Evolutionary conservation across 495 filamentous ascomycete species (phyloP).

Genomic region (Lineolata rhizophorae): DNA sequence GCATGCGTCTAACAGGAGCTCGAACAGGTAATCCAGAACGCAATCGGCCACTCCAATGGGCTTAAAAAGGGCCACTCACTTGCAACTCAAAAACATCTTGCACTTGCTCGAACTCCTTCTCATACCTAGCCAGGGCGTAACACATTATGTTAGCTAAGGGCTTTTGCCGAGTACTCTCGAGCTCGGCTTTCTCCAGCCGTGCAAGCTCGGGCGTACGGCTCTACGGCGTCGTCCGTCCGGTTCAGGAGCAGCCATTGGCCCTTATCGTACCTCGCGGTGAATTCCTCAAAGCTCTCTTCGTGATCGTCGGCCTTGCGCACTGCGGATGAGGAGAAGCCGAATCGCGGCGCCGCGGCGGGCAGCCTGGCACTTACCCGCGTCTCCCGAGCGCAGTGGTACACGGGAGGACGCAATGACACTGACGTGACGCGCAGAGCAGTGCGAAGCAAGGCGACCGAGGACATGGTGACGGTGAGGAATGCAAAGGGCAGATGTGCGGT

Average conservation of each 20-base stretch:
- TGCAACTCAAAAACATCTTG: constrained; percentile 99
- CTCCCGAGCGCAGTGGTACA: no score
- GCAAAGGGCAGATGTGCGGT: no score
- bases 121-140: constrained; percentile 40
- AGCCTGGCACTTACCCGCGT: no score
- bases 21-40: no score
- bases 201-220: no score
- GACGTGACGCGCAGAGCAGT: no score
- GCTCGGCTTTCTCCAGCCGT: background rate
- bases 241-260: background rate
- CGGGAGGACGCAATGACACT: no score
- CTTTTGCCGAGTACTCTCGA: constrained; percentile 1
- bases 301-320: constrained; percentile 2
- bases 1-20: no score
- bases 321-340: background rate
- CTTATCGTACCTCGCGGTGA: constrained; percentile 71
- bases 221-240: background rate
- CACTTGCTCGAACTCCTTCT: constrained; percentile 95
- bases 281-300: constrained; percentile 95
- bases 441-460: no score
- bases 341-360: no score
- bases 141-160: constrained; percentile 8
- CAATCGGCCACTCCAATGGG: background rate
- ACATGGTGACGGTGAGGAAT: no score
- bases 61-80: constrained; percentile 32